Evolutionary conservation across 352 stramenopile species (phyloP), one percentile per base, ranked within the genome.

Genomic region (Paralagenidium karlingii): DNA sequence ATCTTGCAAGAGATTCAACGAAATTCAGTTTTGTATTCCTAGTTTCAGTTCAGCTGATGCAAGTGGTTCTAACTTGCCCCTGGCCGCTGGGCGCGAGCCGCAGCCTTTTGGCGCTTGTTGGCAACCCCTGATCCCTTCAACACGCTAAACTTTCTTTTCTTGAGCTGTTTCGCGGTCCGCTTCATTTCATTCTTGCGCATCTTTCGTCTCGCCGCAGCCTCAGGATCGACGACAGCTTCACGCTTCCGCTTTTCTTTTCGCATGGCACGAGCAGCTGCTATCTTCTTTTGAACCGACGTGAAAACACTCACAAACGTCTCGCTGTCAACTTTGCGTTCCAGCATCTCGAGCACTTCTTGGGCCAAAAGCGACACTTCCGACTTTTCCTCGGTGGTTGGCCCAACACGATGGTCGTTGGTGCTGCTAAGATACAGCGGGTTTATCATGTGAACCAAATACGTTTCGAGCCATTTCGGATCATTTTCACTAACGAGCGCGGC

Each of bases 161-260:
- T 84, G 32, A 89, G 39, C 53, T 93, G 74, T 61, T 91, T 91
- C 16, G 65, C 58, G 25, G 49, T 60, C 32, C 68, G 68, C 55
- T 94, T 94, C 24, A 70, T 55, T 36, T 89, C 66, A 53, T 92
- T 90, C 55, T 91, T 89, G 24, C 82, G 63, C 32, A 92, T 73
- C 45, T 88, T 86, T 29, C 77, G 80, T 47, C 71, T 59, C 5
- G 79, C 77, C 3, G 71, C 75, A 27, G 64, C 60, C 40, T 84
- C 60, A 15, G 80, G 78, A 31, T 94, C 67, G 8, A 69, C 59
- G 31, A 94, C 57, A 8, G 78, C 55, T 40, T 91, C 76, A 36
- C 69, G 73, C 47, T 79, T 84, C 45, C 74, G 80, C 47, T 90
- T 60, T 43, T 83, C 58, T 21, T 83, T 82, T 30, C 82, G 73